phyloP scores from a whole-genome alignment of 2,329 filamentous ascomycete species.

The Moelleriella libera region DNA sequence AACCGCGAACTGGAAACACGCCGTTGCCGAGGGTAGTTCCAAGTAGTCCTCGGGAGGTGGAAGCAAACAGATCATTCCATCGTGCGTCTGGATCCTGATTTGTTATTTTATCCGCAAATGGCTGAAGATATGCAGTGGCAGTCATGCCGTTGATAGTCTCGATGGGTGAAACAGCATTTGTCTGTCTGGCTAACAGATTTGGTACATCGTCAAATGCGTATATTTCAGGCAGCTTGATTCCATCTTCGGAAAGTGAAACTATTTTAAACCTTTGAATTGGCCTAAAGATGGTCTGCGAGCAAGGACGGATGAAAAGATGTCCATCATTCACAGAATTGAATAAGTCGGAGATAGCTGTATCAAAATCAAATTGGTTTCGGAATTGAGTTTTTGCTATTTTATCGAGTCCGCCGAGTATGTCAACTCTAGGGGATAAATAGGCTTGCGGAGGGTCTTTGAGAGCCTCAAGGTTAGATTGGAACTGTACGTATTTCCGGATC shows the following conservation, averaged over 20 bases:
- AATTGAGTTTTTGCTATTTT: neutral
- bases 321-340: neutral
- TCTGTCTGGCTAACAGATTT: neutral
- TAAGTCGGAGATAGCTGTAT: neutral
- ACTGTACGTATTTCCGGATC: neutral
- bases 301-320: neutral
- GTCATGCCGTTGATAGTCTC: neutral
- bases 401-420: neutral
- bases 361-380: neutral
- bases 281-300: neutral
- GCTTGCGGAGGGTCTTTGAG: neutral
- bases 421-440: neutral
- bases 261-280: neutral
- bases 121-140: neutral
- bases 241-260: neutral
- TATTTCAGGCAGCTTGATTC: neutral
- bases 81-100: neutral
- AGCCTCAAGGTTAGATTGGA: neutral
- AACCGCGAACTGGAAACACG: neutral
- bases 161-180: neutral
- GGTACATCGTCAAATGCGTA: neutral
- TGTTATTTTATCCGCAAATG: neutral
- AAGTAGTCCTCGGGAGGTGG: neutral
- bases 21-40: neutral
- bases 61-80: neutral